phyloP scores from a whole-genome alignment of 352 stramenopile species.

The Pythium phragmitis region DNA sequence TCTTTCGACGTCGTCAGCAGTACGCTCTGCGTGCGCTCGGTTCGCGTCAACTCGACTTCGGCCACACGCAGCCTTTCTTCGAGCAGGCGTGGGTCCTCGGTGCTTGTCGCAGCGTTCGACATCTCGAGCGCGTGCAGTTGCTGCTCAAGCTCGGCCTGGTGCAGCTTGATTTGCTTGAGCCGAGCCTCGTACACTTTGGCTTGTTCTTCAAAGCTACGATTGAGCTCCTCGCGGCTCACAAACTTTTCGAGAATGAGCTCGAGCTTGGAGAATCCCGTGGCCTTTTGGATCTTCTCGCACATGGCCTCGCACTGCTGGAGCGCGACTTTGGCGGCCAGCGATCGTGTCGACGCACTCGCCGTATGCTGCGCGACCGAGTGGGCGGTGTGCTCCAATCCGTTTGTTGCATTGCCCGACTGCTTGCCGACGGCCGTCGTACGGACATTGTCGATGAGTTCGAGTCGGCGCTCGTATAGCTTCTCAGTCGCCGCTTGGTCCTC shows the following conservation, averaged over 20 bases:
- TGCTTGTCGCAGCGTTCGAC: slow-evolving; percentile 48
- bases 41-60: slow-evolving; percentile 64
- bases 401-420: neutral
- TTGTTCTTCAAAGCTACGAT: slow-evolving; percentile 80
- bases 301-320: slow-evolving; percentile 81
- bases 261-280: slow-evolving; percentile 76
- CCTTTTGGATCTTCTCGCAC: slow-evolving; percentile 83
- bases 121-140: slow-evolving; percentile 65
- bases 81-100: slow-evolving; percentile 62
- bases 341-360: slow-evolving; percentile 43
- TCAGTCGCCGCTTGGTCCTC: slow-evolving; percentile 68
- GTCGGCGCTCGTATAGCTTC: slow-evolving; percentile 60
- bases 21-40: slow-evolving; percentile 62
- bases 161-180: slow-evolving; percentile 79
- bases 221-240: slow-evolving; percentile 70
- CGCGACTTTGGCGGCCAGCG: slow-evolving; percentile 65
- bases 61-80: slow-evolving; percentile 72
- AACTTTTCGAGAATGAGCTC: slow-evolving; percentile 83
- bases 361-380: slow-evolving; percentile 30
- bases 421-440: slow-evolving; percentile 29
- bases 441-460: slow-evolving; percentile 77
- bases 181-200: slow-evolving; percentile 75
- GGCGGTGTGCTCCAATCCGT: slow-evolving; percentile 28
- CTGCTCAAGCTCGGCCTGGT: slow-evolving; percentile 66
- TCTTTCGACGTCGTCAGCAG: slow-evolving; percentile 78